Evolutionary conservation across 352 stramenopile species (phyloP).

Genomic region (Thalassiosira livingstoniorum): DNA sequence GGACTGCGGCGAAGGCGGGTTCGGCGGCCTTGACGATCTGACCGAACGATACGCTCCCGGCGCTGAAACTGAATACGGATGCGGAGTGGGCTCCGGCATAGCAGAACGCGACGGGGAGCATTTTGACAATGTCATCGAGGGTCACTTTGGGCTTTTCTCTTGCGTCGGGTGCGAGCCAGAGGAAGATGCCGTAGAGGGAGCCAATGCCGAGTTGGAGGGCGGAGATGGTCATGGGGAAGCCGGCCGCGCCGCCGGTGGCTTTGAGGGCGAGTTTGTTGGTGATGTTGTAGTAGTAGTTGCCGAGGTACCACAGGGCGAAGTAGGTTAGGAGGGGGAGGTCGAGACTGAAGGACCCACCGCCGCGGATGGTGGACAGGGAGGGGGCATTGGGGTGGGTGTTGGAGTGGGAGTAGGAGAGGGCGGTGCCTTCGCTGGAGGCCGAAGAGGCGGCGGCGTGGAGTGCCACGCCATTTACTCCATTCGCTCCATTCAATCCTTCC

Average conservation of each 20-base stretch:
- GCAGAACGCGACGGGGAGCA: conserved; percentile 87
- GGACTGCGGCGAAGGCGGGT: conserved; percentile 85
- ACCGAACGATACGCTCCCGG: conserved; percentile 84
- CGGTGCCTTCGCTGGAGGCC: background rate
- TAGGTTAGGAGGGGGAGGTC: conserved; percentile 67
- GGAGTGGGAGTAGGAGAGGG: background rate
- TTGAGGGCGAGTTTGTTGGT: conserved; percentile 88
- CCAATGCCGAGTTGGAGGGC: conserved; percentile 85
- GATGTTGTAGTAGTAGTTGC: conserved; percentile 81
- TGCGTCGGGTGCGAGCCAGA: conserved; percentile 87
- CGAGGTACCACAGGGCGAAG: conserved; percentile 76
- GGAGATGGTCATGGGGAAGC: conserved; percentile 88
- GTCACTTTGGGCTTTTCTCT: conserved; percentile 75
- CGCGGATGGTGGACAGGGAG: conserved; percentile 3
- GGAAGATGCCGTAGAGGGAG: conserved; percentile 85
- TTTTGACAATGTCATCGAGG: conserved; percentile 85
- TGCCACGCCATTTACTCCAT: background rate
- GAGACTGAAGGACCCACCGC: conserved; percentile 24
- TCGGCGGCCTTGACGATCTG: conserved; percentile 88
- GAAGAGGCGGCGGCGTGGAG: conserved; percentile 13
- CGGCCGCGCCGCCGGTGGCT: conserved; percentile 76
- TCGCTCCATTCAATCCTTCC: background rate
- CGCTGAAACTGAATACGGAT: conserved; percentile 85
- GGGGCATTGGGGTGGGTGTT: background rate
- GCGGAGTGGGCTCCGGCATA: conserved; percentile 85